Conservation (phyloP, 371 early-diverging fungal species). For the Lichtheimia corymbifera region DNA sequence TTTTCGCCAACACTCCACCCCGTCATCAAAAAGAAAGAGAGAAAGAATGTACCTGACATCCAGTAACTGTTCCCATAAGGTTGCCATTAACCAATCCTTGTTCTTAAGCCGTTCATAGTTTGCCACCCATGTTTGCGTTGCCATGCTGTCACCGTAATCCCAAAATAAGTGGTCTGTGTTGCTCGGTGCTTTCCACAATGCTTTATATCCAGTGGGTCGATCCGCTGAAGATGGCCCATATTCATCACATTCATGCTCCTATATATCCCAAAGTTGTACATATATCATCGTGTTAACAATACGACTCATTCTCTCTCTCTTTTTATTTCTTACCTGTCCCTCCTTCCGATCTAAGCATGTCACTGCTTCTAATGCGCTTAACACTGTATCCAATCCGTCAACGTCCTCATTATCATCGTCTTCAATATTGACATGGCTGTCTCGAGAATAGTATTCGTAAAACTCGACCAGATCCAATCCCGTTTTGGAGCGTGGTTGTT, state of each 20-base stretch:
- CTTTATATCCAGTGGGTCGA: neutral
- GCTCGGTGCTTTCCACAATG: neutral
- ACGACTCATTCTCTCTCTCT: neutral
- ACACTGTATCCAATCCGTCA: too few species aligned
- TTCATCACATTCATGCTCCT: slow-evolving; percentile 1
- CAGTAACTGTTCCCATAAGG: neutral
- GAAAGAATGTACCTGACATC: neutral
- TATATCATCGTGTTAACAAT: neutral
- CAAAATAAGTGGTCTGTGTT: neutral
- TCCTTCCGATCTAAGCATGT: too few species aligned
- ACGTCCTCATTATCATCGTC: too few species aligned
- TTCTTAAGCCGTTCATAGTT: neutral
- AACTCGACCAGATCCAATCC: neutral
- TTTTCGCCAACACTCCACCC: too few species aligned
- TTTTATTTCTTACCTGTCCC: too few species aligned
- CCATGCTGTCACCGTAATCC: neutral
- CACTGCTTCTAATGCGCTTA: too few species aligned
- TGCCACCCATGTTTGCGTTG: neutral
- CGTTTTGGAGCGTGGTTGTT: neutral
- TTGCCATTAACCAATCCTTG: neutral
- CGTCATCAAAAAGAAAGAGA: neutral
- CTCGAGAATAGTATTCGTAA: neutral
- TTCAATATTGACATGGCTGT: too few species aligned
- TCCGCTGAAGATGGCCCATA: neutral
- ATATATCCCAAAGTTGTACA: neutral